phyloP scores from a whole-genome alignment of 768 basidiomycete species.

The Lentinula detonsa region DNA sequence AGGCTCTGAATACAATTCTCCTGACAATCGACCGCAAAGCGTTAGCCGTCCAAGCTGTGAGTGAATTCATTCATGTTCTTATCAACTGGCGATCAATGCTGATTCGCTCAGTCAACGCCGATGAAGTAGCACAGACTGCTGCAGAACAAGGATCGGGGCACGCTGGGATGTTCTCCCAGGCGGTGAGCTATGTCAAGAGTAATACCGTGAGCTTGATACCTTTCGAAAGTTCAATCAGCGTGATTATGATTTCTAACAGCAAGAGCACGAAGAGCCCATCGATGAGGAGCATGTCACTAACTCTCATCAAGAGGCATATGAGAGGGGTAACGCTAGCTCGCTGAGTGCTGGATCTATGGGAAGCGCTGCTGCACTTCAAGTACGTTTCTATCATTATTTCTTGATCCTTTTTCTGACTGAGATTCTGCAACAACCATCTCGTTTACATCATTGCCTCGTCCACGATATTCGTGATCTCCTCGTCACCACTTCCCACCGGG shows the following conservation, averaged over 20 bases:
- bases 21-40: slow-evolving; percentile 32
- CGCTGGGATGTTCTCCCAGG: slow-evolving; percentile 48
- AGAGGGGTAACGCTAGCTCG: slow-evolving; percentile 39
- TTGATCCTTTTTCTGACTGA: no score
- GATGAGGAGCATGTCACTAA: slow-evolving; percentile 59
- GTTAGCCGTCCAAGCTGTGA: slow-evolving; percentile 16
- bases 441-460: no score
- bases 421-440: no score
- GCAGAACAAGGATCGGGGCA: slow-evolving; percentile 50
- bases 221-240: neutral
- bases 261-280: slow-evolving; percentile 50
- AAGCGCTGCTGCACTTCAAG: slow-evolving; percentile 74
- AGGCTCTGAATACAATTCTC: slow-evolving; percentile 57
- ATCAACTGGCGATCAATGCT: slow-evolving; percentile 4
- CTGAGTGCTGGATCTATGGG: slow-evolving; percentile 62
- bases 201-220: slow-evolving; percentile 37
- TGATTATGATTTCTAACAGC: slow-evolving; percentile 21
- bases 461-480: no score
- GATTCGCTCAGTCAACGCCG: slow-evolving; percentile 48
- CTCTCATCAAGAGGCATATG: slow-evolving; percentile 61
- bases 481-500: neutral
- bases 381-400: slow-evolving; percentile 14
- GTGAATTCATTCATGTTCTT: neutral
- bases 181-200: slow-evolving; percentile 43
- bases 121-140: slow-evolving; percentile 55